phyloP scores from a whole-genome alignment of 2,329 filamentous ascomycete genomes.

The Blumeria hordei region DNA sequence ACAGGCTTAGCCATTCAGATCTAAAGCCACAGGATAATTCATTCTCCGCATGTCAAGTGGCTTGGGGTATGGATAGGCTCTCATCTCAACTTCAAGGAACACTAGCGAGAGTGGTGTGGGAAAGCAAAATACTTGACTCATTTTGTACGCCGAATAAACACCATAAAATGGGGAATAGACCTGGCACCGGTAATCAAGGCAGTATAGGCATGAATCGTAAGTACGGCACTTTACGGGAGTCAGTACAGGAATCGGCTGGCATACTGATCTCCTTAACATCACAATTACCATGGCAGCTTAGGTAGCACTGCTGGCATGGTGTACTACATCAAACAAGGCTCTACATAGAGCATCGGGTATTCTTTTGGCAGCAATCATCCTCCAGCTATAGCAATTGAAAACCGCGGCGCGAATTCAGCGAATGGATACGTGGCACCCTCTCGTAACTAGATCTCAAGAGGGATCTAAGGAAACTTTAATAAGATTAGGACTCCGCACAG shows the following conservation, averaged over 20 bases:
- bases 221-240: not conserved
- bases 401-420: not conserved
- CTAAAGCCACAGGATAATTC: not conserved
- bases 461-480: not conserved
- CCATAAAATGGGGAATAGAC: not conserved
- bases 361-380: not conserved
- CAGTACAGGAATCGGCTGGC: not conserved
- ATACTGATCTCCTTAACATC: not conserved
- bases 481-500: not conserved
- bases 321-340: not conserved
- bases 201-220: not conserved
- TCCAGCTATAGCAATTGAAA: not conserved
- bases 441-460: not conserved
- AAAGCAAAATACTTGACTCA: too few relatives aligned
- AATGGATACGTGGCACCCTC: not conserved
- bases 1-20: not conserved
- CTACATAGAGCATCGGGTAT: not conserved
- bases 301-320: not conserved
- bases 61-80: not conserved
- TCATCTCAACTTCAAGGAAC: not conserved
- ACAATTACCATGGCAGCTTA: not conserved
- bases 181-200: not conserved
- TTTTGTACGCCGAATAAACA: not conserved
- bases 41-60: not conserved
- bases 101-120: not conserved